Percentiles rank a stretch among this genome's conserved stretches.
Conservation (phyloP, 176 grass and related monocot genomes). For the Aechmea fasciata region DNA sequence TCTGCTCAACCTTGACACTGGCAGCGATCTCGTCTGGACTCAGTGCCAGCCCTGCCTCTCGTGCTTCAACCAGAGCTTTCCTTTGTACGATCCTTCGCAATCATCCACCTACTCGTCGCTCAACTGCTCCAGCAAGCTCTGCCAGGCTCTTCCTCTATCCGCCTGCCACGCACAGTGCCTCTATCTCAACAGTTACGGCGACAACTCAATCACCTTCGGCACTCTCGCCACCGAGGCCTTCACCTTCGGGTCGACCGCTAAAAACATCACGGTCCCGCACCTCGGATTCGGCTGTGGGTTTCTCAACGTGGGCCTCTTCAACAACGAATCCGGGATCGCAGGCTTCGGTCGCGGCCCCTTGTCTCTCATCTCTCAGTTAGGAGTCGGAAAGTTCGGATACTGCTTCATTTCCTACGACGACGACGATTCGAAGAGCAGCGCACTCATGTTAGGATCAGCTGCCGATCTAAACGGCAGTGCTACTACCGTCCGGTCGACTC, state of each 20-base stretch:
- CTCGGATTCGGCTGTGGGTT: conserved; percentile 51
- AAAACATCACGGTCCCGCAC: neutral
- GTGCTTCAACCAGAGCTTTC: neutral
- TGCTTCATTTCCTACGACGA: conserved; percentile 32
- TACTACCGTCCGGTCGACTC: conserved; percentile 13
- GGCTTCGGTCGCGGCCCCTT: conserved; percentile 34
- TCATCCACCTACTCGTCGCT: conserved; percentile 34
- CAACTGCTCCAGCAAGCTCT: conserved; percentile 22
- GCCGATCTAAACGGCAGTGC: conserved; percentile 26
- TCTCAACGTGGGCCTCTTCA: conserved; percentile 10
- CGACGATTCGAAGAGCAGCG: conserved; percentile 20
- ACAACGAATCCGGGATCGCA: conserved; percentile 28
- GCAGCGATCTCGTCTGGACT: conserved; percentile 56
- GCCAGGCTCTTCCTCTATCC: neutral
- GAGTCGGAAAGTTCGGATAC: conserved; percentile 47
- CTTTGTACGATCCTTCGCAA: conserved; percentile 13
- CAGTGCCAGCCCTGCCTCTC: conserved; percentile 11
- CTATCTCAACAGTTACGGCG: conserved; percentile 43
- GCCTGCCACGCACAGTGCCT: conserved; percentile 17
- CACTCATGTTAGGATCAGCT: conserved; percentile 40
- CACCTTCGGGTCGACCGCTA: conserved; percentile 24
- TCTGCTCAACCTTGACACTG: conserved; percentile 46
- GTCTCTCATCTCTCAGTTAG: conserved; percentile 48
- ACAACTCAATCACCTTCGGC: conserved; percentile 27
- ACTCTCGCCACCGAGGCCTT: conserved; percentile 51